phyloP scores from a whole-genome alignment of 108 stramenopile species.

The Stephanodiscus triporus region DNA sequence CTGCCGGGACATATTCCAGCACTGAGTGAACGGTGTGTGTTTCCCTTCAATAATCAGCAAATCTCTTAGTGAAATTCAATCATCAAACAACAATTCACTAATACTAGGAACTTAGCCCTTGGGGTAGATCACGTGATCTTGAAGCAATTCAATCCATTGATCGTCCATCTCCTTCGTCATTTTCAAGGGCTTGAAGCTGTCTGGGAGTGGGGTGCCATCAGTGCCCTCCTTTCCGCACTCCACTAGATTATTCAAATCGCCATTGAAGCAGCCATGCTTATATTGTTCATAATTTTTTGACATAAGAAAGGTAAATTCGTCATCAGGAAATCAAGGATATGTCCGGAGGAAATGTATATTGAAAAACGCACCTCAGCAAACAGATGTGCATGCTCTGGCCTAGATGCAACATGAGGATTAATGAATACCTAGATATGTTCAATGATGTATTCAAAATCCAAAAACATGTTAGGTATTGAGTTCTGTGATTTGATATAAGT shows the following conservation, averaged over 20 bases:
- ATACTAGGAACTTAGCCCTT: too few species aligned
- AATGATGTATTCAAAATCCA: not conserved
- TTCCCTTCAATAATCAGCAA: too few species aligned
- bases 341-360: not conserved
- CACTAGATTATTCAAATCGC: not conserved
- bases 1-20: too few species aligned
- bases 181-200: slow-evolving; percentile 5
- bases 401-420: slow-evolving; percentile 54
- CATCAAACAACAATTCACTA: too few species aligned
- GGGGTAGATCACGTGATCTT: not conserved
- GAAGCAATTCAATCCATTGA: not conserved
- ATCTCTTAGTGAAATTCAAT: too few species aligned
- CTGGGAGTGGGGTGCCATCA: not conserved
- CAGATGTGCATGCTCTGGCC: slow-evolving; percentile 13
- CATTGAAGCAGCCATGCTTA: not conserved
- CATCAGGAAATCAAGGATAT: not conserved
- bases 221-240: not conserved
- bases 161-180: slow-evolving; percentile 5
- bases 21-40: too few species aligned
- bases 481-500: too few species aligned
- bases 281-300: not conserved
- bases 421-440: slow-evolving; percentile 46
- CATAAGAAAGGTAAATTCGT: not conserved
- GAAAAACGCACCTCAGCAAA: not conserved
- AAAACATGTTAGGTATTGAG: not conserved